Evolutionary conservation across 1,139 yeast species (phyloP), one percentile per base, ranked within the genome.

Genomic region (Pichia sp.): DNA sequence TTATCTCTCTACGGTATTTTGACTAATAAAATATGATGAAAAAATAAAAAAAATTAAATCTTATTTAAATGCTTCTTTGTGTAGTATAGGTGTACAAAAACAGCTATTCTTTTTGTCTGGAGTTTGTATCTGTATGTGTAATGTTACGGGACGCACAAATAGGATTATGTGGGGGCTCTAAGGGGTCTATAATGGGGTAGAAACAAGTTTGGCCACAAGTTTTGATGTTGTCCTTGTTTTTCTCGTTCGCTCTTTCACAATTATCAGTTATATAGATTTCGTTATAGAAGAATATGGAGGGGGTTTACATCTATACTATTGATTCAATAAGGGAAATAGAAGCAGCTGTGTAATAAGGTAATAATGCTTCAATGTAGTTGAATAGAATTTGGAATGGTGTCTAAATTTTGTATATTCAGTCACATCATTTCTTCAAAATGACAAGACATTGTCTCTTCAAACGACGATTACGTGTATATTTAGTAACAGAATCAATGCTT

Each of bases 401-500:
- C 3, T 22, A 6, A 14, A 27, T 27, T 4, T n/a, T 16, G 5
- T 8, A 27, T 14, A 22, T 39, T 13, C 7, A 5, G 7, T 11
- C 6, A 3, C 5, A 18, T 33, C 27, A 47, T 33, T 44, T 47
- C 5, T 33, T 34, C 9, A 45, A 76, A 8, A 73, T 65, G 50
- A 80, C 68, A 22, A 69, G 63, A 3, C 83, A 83, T 50, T 68
- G 70, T 53, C 84, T 70, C 2, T 63, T 64, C 81, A 84, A 78
- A 56, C 67, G 73, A 47, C 84, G 67, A 0, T 78, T 64, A 45
- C 86, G 64, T 0, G 85, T 80, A 59, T 72, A 79, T 52, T 73
- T 73, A 3, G 76, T 68, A 41, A 80, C 68, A 1, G 83, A 79
- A 57, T 81, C 85, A 5, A 61, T 58, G 44, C 56, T 64, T 16